phyloP scores from a whole-genome alignment of 73 alveolate species.

The Stentor coeruleus region DNA sequence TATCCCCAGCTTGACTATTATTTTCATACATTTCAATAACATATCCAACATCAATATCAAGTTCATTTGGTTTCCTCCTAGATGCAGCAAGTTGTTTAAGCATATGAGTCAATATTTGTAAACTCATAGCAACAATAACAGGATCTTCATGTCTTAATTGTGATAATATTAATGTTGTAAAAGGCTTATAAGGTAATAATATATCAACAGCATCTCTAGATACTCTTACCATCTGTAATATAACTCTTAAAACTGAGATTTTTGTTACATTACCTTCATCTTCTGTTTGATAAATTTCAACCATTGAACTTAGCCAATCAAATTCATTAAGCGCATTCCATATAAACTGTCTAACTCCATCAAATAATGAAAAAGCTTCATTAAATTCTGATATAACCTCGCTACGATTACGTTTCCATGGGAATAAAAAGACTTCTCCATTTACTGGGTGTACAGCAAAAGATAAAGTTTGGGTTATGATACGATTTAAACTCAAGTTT shows the following conservation, averaged over 20 bases:
- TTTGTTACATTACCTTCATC: conserved; percentile 64
- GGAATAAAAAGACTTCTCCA: conserved; percentile 94
- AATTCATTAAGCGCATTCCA: conserved; percentile 40
- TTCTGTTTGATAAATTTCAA: conserved; percentile 36
- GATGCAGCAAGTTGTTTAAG: conserved; percentile 42
- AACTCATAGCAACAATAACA: conserved; percentile 43
- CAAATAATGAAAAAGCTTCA: conserved; percentile 60
- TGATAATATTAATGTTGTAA: conserved; percentile 31
- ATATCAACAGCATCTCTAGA: conserved; percentile 66
- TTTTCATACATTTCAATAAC: conserved; percentile 68
- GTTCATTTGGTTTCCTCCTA: conserved; percentile 43
- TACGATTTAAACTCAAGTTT: conserved; percentile 59
- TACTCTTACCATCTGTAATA: conserved; percentile 78
- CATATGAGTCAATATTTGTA: conserved; percentile 49
- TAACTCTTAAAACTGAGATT: conserved; percentile 71
- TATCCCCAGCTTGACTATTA: conserved; percentile 27
- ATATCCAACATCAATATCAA: conserved; percentile 44
- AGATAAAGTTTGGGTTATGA: conserved; percentile 70
- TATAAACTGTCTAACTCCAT: conserved; percentile 46
- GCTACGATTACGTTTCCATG: conserved; percentile 85
- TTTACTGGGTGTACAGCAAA: conserved; percentile 84
- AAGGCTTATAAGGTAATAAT: conserved; percentile 29
- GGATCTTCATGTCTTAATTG: conserved; percentile 56
- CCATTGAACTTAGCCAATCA: conserved; percentile 48
- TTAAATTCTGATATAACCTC: conserved; percentile 56